Evolutionary conservation across 306 rosid species (phyloP), one percentile per base, ranked within the genome.

Genomic region (Prunus mume): DNA sequence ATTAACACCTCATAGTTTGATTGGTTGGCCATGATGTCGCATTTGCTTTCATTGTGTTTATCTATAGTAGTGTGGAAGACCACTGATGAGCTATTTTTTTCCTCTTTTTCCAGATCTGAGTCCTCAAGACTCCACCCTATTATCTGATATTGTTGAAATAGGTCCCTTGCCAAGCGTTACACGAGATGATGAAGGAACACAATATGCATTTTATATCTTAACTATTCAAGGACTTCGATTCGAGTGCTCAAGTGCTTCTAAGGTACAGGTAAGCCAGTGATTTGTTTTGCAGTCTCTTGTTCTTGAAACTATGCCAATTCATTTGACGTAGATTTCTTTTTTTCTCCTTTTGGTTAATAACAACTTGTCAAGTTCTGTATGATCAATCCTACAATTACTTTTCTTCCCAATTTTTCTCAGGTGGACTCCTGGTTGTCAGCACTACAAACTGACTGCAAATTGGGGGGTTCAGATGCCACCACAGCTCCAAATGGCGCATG

Each of bases 201-300:
- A 78, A 74, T 77, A 85, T 41, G 91, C 93, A 52, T 92, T 95
- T 77, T 88, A 83, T 81, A 80, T 95, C 65, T 82, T 91, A 73
- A 92, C 97, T 61, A 81, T 71, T 61, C 92, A 90, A 2, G 98
- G 97, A 72, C 81, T 92, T 78, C 83, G 96, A 74, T 90, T 85
- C 19, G 98, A 95, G 74, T 94, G 97, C 72, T 94, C 98, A 13
- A 87, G 86, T 84, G 71, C 65, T 86, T 94, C 97, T 46, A 79
- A 86, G 85, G 84, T 81, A 45, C 91, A 94, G 98, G 98, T 94
- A 54, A 5, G 69, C 51, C 4, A 19, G 46, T 4, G 24, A 3
- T 38, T n/a, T 34, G 25, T 2, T 38, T 18, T 65, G 2, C 7
- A 24, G 27, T 19, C 27, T 10, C 0, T n/a, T 65, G 24, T 9